Evolutionary conservation across 2,329 filamentous ascomycete genomes (phyloP).

Genomic region (Aspergillus texensis): DNA sequence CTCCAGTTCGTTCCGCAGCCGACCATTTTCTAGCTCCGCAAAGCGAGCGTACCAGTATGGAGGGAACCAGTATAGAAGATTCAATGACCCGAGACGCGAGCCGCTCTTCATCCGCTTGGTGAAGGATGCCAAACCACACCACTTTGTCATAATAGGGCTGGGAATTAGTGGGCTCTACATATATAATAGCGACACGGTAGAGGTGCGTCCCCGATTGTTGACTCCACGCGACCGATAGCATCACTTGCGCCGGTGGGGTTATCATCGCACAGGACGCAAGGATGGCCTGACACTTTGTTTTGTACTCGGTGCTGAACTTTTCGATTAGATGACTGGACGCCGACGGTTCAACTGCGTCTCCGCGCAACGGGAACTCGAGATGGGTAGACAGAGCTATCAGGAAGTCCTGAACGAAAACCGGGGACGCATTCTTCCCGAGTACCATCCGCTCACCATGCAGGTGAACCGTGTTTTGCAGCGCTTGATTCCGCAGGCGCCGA

Average conservation of each 20-base stretch:
- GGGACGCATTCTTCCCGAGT: conserved; percentile 51
- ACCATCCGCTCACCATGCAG: conserved; percentile 51
- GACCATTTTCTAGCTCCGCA: conserved; percentile 19
- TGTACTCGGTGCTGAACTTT: not conserved
- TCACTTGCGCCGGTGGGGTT: not conserved
- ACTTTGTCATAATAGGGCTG: conserved; percentile 42
- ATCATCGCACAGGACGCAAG: not conserved
- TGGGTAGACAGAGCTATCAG: conserved; percentile 49
- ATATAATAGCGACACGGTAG: conserved; percentile 60
- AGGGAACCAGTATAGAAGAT: conserved; percentile 23
- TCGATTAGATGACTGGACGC: conserved; percentile 53
- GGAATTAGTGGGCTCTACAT: conserved; percentile 53
- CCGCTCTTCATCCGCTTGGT: conserved; percentile 22
- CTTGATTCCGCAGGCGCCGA: conserved; percentile 55
- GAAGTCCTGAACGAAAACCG: conserved; percentile 52
- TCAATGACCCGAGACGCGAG: conserved; percentile 13
- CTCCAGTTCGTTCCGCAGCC: not conserved
- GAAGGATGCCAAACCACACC: conserved; percentile 27
- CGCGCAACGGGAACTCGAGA: conserved; percentile 46
- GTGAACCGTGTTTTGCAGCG: conserved; percentile 57
- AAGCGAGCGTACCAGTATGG: conserved; percentile 12
- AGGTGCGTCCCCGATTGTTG: conserved; percentile 36
- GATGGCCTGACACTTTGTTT: not conserved
- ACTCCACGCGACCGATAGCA: not conserved
- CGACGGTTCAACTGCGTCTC: conserved; percentile 62